These are phyloP conservation scores for Pyrus pyrifolia DNA, from an alignment of 306 rosid genomes.

Conservation along the genomic window DNA sequence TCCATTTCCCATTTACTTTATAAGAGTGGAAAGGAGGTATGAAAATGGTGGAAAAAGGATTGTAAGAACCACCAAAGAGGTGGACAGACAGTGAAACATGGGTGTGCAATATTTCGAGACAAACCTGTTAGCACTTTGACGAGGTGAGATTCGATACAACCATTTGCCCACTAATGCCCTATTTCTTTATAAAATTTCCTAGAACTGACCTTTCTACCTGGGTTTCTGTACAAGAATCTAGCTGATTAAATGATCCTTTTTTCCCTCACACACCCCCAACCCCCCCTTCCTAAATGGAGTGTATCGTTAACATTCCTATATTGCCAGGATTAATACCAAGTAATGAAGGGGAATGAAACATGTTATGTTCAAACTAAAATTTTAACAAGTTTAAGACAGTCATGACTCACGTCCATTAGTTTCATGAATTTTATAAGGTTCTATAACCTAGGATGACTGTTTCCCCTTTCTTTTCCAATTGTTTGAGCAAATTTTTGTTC, in stretches of 20 bases:
- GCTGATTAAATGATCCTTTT: too few relatives aligned
- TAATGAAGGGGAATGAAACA: background rate
- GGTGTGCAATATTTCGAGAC: background rate
- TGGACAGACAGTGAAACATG: background rate
- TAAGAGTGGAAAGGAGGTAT: background rate
- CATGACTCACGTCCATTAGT: background rate
- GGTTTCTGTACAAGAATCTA: background rate
- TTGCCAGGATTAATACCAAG: background rate
- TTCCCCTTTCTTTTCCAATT: background rate
- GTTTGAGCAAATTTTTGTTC: background rate
- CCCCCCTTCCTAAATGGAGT: background rate
- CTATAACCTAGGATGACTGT: background rate
- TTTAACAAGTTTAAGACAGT: background rate
- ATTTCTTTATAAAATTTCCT: background rate
- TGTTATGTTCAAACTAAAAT: background rate
- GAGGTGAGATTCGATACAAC: background rate
- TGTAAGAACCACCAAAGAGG: background rate
- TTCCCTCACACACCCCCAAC: background rate
- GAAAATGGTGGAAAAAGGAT: background rate
- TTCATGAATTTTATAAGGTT: background rate
- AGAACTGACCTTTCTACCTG: background rate
- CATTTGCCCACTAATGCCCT: background rate
- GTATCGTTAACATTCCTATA: background rate
- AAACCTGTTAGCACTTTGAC: background rate
- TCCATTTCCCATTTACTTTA: background rate